A percentile compares a stretch with the other conserved stretches of the same genome.
These are phyloP conservation scores for Ustilago trichophora DNA, from an alignment of 1,284 basidiomycete species.

Conservation along the genomic window DNA sequence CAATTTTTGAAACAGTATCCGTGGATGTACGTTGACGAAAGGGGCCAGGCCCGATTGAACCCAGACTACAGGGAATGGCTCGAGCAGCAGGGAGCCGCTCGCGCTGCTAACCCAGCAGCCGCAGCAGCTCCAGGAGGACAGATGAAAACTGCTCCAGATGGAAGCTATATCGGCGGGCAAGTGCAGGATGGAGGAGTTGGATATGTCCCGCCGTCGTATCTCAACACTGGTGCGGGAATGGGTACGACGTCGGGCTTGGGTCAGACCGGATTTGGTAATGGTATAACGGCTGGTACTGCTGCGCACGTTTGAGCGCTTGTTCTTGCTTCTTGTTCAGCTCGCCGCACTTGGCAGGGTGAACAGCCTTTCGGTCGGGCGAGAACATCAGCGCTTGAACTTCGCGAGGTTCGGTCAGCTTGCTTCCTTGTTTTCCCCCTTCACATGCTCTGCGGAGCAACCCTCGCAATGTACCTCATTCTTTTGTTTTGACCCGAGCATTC, in stretches of 20 bases:
- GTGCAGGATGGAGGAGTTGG: conserved; percentile 22
- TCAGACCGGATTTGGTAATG: conserved; percentile 14
- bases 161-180: neutral
- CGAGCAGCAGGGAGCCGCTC: conserved; percentile 7
- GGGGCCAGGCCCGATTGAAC: conserved; percentile 19
- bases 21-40: conserved; percentile 22
- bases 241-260: conserved; percentile 9
- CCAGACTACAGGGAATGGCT: conserved; percentile 25
- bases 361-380: no score
- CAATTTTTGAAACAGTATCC: conserved; percentile 43
- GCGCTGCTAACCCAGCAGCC: neutral
- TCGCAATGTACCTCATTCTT: no score
- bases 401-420: no score
- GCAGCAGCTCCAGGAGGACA: neutral
- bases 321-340: neutral
- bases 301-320: conserved; percentile 14
- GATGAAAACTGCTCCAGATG: neutral
- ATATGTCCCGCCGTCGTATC: conserved; percentile 9
- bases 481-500: no score
- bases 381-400: no score
- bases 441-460: no score
- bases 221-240: conserved; percentile 5
- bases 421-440: no score
- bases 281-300: conserved; percentile 17
- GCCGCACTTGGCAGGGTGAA: no score